These are phyloP conservation scores for Diaporthe destruens DNA, from an alignment of 2,329 filamentous ascomycete species.

Conservation along the genomic window DNA sequence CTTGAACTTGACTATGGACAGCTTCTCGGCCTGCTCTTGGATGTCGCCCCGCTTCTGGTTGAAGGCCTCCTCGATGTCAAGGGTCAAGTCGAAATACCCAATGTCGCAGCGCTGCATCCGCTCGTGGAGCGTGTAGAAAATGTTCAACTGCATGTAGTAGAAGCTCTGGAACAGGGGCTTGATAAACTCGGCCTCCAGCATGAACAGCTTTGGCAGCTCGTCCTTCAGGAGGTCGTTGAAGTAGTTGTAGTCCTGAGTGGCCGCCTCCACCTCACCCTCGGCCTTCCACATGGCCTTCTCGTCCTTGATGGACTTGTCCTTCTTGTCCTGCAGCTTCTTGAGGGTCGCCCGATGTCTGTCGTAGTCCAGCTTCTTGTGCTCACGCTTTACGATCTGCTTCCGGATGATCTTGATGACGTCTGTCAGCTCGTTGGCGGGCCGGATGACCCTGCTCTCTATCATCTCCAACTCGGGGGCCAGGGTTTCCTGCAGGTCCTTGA, in stretches of 20 bases:
- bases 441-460: conserved; percentile 93
- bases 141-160: conserved; percentile 99
- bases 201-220: conserved; percentile 93
- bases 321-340: conserved; percentile 98
- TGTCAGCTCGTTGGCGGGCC: conserved; percentile 91
- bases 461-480: conserved; percentile 94
- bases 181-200: conserved; percentile 93
- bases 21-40: conserved; percentile 84
- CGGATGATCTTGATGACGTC: conserved; percentile 96
- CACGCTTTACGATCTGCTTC: conserved; percentile 88
- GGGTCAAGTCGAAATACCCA: conserved; percentile 93
- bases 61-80: conserved; percentile 93
- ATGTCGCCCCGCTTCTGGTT: conserved; percentile 89
- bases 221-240: conserved; percentile 98
- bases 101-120: conserved; percentile 98
- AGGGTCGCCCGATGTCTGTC: conserved; percentile 85
- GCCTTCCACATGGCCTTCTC: conserved; percentile 98
- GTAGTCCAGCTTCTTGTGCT: conserved; percentile 98
- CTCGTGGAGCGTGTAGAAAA: conserved; percentile 98
- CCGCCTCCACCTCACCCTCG: conserved; percentile 89
- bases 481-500: conserved; percentile 89
- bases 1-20: conserved; percentile 92
- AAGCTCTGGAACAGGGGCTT: conserved; percentile 97
- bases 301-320: conserved; percentile 95
- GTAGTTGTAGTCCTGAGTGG: conserved; percentile 97